Evolutionary conservation across 1,139 yeast species (phyloP).

Genomic region (Diutina sp.): DNA sequence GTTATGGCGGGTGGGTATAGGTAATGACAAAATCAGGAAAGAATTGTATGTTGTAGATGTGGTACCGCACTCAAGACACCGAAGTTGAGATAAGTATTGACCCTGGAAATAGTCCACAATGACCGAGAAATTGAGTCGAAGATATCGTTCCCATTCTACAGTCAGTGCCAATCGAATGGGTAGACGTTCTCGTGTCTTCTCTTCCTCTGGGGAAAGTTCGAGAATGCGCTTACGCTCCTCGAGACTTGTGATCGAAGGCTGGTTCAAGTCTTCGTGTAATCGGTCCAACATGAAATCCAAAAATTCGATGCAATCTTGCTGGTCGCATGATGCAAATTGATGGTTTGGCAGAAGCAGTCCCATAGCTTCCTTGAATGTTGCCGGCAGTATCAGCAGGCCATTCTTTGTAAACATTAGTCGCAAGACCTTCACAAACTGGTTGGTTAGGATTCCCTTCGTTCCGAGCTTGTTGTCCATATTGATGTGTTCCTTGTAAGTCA

Average conservation of each 20-base stretch:
- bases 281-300: constrained; percentile 75
- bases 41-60: constrained; percentile 87
- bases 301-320: constrained; percentile 92
- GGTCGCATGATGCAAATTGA: constrained; percentile 61
- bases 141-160: constrained; percentile 88
- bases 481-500: constrained; percentile 49
- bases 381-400: constrained; percentile 39
- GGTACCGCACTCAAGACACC: constrained; percentile 59
- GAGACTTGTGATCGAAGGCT: constrained; percentile 25
- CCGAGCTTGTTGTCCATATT: constrained; percentile 71
- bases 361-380: constrained; percentile 45
- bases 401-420: constrained; percentile 41
- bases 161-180: constrained; percentile 81
- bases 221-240: constrained; percentile 26
- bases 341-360: constrained; percentile 55
- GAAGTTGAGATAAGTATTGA: constrained; percentile 70
- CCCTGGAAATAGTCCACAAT: constrained; percentile 86
- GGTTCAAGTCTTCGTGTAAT: constrained; percentile 79
- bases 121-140: constrained; percentile 73
- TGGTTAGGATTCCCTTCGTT: constrained; percentile 71
- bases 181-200: constrained; percentile 55
- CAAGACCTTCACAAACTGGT: constrained; percentile 56
- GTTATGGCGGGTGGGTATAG: constrained; percentile 39
- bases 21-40: constrained; percentile 63
- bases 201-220: constrained; percentile 63